A percentile compares a stretch with the other conserved stretches of the same genome.
Conservation (phyloP, 2,329 filamentous ascomycete species). For the Beauveria pseudobassiana region DNA sequence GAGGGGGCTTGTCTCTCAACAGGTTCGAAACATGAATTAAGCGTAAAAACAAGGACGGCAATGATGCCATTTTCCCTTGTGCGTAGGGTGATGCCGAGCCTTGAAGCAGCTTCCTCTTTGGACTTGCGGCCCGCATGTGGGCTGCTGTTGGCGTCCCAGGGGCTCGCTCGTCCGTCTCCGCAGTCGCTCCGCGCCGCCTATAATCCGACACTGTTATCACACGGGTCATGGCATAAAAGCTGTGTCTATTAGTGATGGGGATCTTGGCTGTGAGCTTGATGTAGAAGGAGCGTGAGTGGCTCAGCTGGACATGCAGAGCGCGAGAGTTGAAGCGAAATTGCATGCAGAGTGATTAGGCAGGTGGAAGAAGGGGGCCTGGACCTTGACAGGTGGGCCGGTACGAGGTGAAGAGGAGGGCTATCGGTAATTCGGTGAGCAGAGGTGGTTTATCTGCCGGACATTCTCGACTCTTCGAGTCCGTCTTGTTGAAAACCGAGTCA, state of each 20-base stretch:
- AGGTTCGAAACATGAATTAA: background rate
- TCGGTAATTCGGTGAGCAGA: no score
- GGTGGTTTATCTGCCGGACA: no score
- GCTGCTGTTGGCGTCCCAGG: background rate
- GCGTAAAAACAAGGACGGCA: background rate
- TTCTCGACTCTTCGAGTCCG: no score
- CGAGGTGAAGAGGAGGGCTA: no score
- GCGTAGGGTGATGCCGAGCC: background rate
- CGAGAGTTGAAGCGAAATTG: background rate
- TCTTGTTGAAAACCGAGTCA: no score
- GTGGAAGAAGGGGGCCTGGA: background rate
- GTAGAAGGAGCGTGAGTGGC: background rate
- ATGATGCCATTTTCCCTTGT: background rate
- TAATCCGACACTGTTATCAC: background rate
- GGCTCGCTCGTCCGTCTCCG: background rate
- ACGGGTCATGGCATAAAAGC: background rate
- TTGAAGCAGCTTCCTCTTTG: constrained; percentile 8
- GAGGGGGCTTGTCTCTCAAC: background rate
- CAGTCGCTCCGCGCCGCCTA: background rate
- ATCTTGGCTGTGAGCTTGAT: background rate
- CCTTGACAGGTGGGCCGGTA: background rate
- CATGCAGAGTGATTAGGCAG: background rate
- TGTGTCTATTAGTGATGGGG: no score
- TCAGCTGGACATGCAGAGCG: background rate
- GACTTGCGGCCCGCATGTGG: background rate